These are phyloP conservation scores for Hyphopichia buzzinii DNA, from an alignment of 1,139 yeast genomes.

Conservation along the genomic window DNA sequence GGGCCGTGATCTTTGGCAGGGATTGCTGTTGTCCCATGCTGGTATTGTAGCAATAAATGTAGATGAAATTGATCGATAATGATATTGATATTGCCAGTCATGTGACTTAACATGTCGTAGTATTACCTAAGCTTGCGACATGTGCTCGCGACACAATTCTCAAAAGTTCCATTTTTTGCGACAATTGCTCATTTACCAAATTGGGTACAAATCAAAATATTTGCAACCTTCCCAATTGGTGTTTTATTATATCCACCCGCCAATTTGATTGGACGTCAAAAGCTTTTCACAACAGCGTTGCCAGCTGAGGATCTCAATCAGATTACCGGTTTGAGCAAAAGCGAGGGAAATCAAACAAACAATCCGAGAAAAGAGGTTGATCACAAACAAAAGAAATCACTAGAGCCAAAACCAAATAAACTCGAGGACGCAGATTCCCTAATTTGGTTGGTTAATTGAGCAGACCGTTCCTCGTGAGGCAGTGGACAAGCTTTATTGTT, in stretches of 20 bases:
- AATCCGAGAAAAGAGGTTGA: not conserved
- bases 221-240: conserved; percentile 3
- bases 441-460: not conserved
- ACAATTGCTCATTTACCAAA: not conserved
- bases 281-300: not conserved
- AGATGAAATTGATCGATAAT: not conserved
- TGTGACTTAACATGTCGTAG: not conserved
- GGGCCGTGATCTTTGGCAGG: conserved; percentile 65
- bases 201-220: conserved; percentile 3
- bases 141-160: too few species aligned
- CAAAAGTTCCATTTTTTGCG: not conserved
- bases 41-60: not conserved
- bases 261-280: not conserved
- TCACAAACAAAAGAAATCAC: too few species aligned
- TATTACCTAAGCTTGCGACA: not conserved
- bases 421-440: not conserved
- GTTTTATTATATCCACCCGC: not conserved
- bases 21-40: conserved; percentile 46
- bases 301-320: not conserved
- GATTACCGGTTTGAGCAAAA: not conserved
- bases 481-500: not conserved
- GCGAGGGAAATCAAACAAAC: not conserved
- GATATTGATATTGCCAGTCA: not conserved
- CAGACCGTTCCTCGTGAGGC: not conserved
- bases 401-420: too few species aligned